A percentile compares a stretch with the other conserved stretches of the same genome.
These are phyloP conservation scores for bread wheat (Triticum aestivum) DNA, from an alignment of 176 grass and related monocot species.

Conservation along the genomic window DNA sequence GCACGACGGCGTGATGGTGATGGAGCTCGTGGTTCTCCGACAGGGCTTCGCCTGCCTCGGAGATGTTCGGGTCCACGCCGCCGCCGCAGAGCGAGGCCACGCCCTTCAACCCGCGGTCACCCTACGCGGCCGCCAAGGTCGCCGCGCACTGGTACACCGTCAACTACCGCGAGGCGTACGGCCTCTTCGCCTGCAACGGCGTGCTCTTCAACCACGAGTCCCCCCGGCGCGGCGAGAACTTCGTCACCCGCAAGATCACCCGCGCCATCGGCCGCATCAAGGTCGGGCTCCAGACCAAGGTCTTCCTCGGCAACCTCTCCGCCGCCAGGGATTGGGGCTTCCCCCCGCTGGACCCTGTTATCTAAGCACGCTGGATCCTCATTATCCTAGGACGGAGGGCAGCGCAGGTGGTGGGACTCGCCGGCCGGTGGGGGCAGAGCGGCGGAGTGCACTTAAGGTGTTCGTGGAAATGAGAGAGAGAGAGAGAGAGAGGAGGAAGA, in stretches of 20 bases:
- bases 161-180: constrained; percentile 96
- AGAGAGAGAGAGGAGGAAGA: too few species aligned
- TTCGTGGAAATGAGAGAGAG: too few species aligned
- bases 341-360: too few species aligned
- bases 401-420: too few species aligned
- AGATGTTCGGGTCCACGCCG: constrained; percentile 98
- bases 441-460: too few species aligned
- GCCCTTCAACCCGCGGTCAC: constrained; percentile 85
- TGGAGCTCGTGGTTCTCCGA: too few species aligned
- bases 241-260: constrained; percentile 94
- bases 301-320: constrained; percentile 88
- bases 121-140: constrained; percentile 86
- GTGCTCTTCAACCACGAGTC: constrained; percentile 99
- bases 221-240: constrained; percentile 95
- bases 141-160: constrained; percentile 99
- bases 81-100: constrained; percentile 79
- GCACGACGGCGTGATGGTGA: too few species aligned
- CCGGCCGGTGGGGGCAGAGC: too few species aligned
- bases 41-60: constrained; percentile 31
- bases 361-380: too few species aligned
- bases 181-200: constrained; percentile 90
- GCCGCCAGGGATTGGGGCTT: constrained; percentile 94
- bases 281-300: constrained; percentile 95
- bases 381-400: too few species aligned
- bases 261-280: constrained; percentile 39